These are phyloP conservation scores for Metschnikowia bowlesiae DNA, from an alignment of 805 yeast species.

Conservation along the genomic window DNA sequence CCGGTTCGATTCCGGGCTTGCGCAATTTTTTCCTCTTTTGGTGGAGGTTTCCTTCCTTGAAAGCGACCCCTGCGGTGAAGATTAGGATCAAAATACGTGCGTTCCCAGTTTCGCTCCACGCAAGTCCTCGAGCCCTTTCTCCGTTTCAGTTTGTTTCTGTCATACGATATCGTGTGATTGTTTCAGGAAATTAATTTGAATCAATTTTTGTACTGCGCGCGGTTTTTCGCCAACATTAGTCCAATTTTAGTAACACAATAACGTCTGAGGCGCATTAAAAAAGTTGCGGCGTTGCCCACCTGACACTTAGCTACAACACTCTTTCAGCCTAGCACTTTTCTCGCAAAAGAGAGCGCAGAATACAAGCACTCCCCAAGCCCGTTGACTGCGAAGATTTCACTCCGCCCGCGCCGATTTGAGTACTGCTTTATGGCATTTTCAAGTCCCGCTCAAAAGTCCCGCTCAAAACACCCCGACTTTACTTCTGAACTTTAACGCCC, in stretches of 20 bases:
- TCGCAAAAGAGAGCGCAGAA: neutral
- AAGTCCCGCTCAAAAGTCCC: neutral
- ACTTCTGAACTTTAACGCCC: neutral
- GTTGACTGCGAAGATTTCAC: neutral
- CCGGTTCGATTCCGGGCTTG: conserved; percentile 22
- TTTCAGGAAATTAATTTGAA: no score
- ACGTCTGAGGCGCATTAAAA: conserved; percentile 2
- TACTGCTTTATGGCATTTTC: neutral
- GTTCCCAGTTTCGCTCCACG: neutral
- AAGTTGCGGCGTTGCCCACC: neutral
- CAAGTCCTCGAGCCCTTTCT: neutral
- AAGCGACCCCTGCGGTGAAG: neutral
- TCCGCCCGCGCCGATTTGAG: neutral
- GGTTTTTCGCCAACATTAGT: neutral
- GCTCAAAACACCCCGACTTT: neutral
- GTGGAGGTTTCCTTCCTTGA: neutral
- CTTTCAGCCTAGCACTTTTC: neutral
- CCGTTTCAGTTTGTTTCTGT: neutral
- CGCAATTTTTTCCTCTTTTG: conserved; percentile 9
- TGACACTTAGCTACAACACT: neutral
- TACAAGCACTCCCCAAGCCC: neutral
- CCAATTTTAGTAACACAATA: conserved; percentile 1
- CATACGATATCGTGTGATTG: no score
- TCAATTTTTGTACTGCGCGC: neutral
- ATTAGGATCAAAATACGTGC: no score